Conservation (phyloP, 495 filamentous ascomycete species). For the Daldinia grandis region DNA sequence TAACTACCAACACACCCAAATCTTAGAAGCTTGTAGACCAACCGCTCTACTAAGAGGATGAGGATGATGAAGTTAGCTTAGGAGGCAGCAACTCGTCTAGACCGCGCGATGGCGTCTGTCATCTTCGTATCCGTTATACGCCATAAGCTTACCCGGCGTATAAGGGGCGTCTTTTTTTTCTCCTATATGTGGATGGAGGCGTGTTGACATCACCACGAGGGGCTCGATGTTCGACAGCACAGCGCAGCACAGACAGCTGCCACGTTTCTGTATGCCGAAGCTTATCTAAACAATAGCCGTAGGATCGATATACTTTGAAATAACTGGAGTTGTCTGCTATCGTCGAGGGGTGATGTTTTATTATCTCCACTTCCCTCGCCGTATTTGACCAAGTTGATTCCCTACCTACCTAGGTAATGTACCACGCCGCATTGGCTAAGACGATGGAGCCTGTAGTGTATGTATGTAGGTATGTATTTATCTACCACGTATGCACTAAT, state of each 20-base stretch:
- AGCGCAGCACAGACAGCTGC: neutral
- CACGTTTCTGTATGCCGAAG: slow-evolving; percentile 22
- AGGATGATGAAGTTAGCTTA: neutral
- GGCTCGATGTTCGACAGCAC: neutral
- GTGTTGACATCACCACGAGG: neutral
- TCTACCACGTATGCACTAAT: neutral
- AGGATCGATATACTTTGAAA: slow-evolving; percentile 29
- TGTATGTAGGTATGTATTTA: no score
- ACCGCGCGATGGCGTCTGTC: neutral
- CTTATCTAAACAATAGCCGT: slow-evolving; percentile 18
- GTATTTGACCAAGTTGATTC: neutral
- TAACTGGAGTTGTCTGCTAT: neutral
- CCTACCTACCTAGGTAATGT: no score
- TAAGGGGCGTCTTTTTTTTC: neutral
- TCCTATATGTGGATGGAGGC: neutral
- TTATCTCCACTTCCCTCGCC: neutral
- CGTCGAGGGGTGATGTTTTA: neutral
- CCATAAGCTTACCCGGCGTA: neutral
- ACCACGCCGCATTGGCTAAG: slow-evolving; percentile 1
- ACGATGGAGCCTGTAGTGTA: neutral
- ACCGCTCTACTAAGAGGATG: neutral
- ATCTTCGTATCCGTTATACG: neutral
- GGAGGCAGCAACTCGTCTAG: neutral
- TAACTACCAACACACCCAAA: slow-evolving; percentile 9
- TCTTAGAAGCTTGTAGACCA: neutral